Evolutionary conservation across 495 filamentous ascomycete genomes (phyloP).

Genomic region (Rhizodiscina lignyota): DNA sequence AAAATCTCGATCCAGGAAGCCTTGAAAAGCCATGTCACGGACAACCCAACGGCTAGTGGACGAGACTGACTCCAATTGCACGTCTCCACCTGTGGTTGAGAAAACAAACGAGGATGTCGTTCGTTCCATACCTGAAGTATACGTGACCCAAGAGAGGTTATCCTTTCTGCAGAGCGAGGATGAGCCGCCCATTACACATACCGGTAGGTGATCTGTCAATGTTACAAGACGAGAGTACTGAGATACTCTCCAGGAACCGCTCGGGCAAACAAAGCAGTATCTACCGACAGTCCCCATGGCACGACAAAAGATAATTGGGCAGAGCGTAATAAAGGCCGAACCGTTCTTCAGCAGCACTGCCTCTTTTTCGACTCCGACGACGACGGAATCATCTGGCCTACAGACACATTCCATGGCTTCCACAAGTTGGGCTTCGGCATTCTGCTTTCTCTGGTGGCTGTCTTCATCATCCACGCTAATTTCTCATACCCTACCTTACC

Average conservation of each 20-base stretch:
- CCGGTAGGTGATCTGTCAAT: too few species aligned
- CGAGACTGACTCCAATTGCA: too few species aligned
- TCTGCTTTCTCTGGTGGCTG: conserved; percentile 5
- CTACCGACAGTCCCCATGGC: conserved; percentile 1
- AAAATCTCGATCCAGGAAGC: too few species aligned
- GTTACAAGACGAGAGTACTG: too few species aligned
- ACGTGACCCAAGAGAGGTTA: too few species aligned
- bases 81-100: too few species aligned
- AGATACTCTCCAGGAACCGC: conserved; percentile 5
- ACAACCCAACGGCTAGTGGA: too few species aligned
- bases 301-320: conserved; percentile 5
- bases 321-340: conserved; percentile 5
- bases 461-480: conserved; percentile 7
- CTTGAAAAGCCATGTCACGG: too few species aligned
- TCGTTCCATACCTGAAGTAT: too few species aligned
- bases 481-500: conserved; percentile 7
- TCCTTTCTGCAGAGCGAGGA: too few species aligned
- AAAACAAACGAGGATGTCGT: too few species aligned
- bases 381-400: conserved; percentile 35
- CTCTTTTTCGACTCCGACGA: conserved; percentile 34
- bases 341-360: conserved; percentile 36
- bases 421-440: conserved; percentile 30
- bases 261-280: conserved; percentile 6
- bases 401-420: conserved; percentile 37
- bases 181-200: too few species aligned